phyloP scores from a whole-genome alignment of 305 asterid genomes.

The Fraxinus velutina region DNA sequence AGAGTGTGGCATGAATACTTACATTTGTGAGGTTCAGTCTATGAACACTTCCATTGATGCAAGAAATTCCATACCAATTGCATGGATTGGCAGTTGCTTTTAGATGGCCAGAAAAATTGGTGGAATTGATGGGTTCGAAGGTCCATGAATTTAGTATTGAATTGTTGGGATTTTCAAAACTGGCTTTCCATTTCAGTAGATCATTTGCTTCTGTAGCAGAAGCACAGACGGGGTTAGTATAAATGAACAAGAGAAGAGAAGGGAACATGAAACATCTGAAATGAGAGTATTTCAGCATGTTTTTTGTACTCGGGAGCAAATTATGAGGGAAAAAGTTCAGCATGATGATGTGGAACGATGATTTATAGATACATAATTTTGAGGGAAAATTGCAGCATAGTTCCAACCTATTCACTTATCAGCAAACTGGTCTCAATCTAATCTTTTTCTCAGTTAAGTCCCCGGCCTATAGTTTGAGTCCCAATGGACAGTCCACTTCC shows the following conservation, averaged over 20 bases:
- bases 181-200: slow-evolving; percentile 22
- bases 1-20: slow-evolving; percentile 2
- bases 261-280: background rate
- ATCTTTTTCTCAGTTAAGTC: background rate
- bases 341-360: background rate
- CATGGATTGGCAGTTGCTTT: slow-evolving; percentile 14
- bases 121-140: background rate
- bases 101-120: background rate
- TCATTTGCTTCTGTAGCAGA: slow-evolving; percentile 11
- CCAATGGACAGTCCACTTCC: background rate
- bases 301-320: background rate
- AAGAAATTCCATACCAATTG: slow-evolving; percentile 22
- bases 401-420: background rate
- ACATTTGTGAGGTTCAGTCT: slow-evolving; percentile 25
- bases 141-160: slow-evolving; percentile 11
- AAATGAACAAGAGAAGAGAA: background rate
- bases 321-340: background rate
- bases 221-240: background rate
- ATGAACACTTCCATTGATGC: slow-evolving; percentile 16
- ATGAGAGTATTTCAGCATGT: background rate
- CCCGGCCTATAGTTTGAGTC: background rate
- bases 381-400: background rate
- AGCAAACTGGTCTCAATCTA: background rate
- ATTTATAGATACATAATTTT: background rate
- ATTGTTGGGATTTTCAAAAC: slow-evolving; percentile 7